Evolutionary conservation across 2,329 filamentous ascomycete species (phyloP).

Genomic region (Tolypocladium ovalisporum): DNA sequence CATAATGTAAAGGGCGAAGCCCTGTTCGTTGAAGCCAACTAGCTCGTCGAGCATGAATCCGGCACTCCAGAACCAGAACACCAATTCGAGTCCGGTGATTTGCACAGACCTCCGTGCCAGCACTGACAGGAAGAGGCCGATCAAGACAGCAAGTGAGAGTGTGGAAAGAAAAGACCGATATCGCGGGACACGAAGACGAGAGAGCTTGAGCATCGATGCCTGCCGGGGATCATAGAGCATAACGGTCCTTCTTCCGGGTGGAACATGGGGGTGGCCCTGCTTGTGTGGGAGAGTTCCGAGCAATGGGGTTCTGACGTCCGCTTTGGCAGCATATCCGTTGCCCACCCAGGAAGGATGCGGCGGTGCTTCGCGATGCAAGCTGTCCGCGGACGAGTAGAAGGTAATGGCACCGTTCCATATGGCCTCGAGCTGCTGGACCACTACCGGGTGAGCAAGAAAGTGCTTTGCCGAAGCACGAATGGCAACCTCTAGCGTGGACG

Average conservation of each 20-base stretch:
- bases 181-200: constrained; percentile 77
- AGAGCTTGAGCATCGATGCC: constrained; percentile 85
- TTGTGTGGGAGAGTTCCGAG: constrained; percentile 26
- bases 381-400: constrained; percentile 83
- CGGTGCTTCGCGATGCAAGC: constrained; percentile 53
- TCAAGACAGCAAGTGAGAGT: constrained; percentile 71
- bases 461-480: constrained; percentile 89
- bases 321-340: constrained; percentile 19
- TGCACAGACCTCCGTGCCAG: constrained; percentile 62
- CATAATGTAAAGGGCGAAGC: constrained; percentile 93
- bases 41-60: constrained; percentile 96
- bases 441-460: constrained; percentile 81
- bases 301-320: constrained; percentile 39
- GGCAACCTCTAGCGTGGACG: constrained; percentile 85
- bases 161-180: constrained; percentile 89
- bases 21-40: constrained; percentile 92
- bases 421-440: constrained; percentile 89
- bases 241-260: constrained; percentile 58
- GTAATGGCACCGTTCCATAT: constrained; percentile 96
- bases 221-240: constrained; percentile 84
- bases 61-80: constrained; percentile 97
- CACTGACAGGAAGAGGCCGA: constrained; percentile 77
- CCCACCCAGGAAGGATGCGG: constrained; percentile 10
- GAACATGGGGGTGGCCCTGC: constrained; percentile 19
- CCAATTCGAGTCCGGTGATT: constrained; percentile 73